These are phyloP conservation scores for Rhododendron ovatum DNA, from an alignment of 148 eudicot genomes.

Conservation along the genomic window DNA sequence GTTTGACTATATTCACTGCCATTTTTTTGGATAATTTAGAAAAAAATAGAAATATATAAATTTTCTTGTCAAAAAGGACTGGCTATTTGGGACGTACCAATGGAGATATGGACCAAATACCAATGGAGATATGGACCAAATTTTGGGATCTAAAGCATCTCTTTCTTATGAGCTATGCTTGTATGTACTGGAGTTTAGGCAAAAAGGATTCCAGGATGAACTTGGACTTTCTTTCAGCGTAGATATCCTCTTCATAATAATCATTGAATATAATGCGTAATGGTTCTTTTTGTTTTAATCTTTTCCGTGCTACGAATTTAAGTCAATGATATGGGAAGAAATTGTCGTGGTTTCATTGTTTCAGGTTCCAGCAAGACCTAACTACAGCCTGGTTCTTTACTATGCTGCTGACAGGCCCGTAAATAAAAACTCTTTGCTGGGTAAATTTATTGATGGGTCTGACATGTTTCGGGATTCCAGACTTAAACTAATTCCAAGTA, in stretches of 20 bases:
- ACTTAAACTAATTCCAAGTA: constrained; percentile 95
- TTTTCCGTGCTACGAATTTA: not conserved
- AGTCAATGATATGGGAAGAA: not conserved
- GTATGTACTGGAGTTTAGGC: not conserved
- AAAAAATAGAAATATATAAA: not conserved
- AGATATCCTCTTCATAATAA: not conserved
- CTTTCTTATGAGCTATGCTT: not conserved
- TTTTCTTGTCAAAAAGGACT: not conserved
- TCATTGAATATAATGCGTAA: not conserved
- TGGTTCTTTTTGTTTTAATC: not conserved
- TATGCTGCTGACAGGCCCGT: constrained; percentile 90
- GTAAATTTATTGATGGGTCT: constrained; percentile 74
- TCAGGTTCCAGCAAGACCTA: constrained; percentile 93
- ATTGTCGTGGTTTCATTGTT: constrained; percentile 21
- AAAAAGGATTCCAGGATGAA: not conserved
- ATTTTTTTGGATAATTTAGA: not conserved
- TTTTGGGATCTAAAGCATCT: not conserved
- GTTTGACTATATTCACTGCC: not conserved
- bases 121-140: not conserved
- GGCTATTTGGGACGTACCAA: not conserved
- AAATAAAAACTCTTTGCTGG: constrained; percentile 61
- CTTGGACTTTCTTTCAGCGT: not conserved
- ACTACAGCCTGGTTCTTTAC: constrained; percentile 92
- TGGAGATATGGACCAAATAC: not conserved
- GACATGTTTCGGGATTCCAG: constrained; percentile 85